phyloP scores from a whole-genome alignment of 352 stramenopile genomes.

The Globisporangium emineosum region DNA sequence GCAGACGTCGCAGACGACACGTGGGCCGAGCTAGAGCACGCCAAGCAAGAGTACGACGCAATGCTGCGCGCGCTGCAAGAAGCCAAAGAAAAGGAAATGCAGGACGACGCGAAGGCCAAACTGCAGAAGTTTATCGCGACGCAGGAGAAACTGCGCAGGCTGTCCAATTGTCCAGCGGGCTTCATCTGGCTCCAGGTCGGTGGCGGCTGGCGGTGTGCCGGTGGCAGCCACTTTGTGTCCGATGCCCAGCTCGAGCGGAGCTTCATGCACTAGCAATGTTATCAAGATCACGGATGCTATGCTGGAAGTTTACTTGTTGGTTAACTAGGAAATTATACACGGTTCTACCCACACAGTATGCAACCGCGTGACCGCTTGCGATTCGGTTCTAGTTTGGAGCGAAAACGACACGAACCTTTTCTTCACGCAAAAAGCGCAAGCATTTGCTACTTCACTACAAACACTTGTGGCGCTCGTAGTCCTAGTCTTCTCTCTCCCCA shows the following conservation, averaged over 20 bases:
- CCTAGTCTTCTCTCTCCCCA: no score
- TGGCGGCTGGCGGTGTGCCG: slow-evolving; percentile 74
- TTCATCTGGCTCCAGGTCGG: slow-evolving; percentile 63
- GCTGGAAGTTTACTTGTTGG: no score
- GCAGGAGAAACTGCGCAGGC: slow-evolving; percentile 58
- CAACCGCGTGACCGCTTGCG: no score
- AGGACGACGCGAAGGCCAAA: slow-evolving; percentile 26
- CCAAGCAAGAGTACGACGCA: slow-evolving; percentile 51
- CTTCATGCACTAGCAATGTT: slow-evolving; percentile 38
- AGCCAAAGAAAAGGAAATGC: slow-evolving; percentile 4
- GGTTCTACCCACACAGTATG: no score
- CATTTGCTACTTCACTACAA: no score
- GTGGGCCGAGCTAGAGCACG: slow-evolving; percentile 63
- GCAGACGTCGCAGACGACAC: slow-evolving; percentile 53
- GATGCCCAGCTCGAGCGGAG: slow-evolving; percentile 55
- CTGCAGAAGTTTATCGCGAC: slow-evolving; percentile 30
- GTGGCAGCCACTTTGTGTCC: slow-evolving; percentile 72
- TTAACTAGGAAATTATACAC: no score
- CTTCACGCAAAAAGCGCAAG: no score
- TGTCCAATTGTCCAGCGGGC: slow-evolving; percentile 63
- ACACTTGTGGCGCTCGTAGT: no score
- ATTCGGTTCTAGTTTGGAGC: no score
- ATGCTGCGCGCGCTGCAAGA: slow-evolving; percentile 27
- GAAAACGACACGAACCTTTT: no score
- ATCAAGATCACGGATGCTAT: no score